Base-by-base conservation (phyloP, 2,329 filamentous ascomycete genomes). In the Cladosporium sp. region DNA sequence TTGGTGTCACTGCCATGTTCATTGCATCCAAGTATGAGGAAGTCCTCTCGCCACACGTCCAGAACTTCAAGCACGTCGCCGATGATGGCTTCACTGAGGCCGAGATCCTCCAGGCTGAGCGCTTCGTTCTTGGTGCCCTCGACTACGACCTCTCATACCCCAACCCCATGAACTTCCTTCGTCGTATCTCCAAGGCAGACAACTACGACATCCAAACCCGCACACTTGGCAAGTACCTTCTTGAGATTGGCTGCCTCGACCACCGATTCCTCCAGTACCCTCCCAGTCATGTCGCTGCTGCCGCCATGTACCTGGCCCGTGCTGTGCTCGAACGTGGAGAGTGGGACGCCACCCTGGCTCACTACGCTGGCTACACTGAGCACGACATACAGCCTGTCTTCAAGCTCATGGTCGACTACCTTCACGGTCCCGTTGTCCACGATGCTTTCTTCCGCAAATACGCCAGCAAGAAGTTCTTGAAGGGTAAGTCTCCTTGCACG, bases 361-460 rank as follows among this genome's bases (percentile, higher is more conserved):
- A 95, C 77, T 99, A 97, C 71, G 86, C 94, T 54, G 94, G 94
- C 57, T 99, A 97, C 75, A 88, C 83, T 2, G 93, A 97, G 74
- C 86, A 93, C 47, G 90, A 99, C 75, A 91, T 99, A 65, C 84
- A 93, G 73, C 93, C 93, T 10, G 90, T 97, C 39, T 90, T 96
- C 70, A 83, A 88, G 67, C 82, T 97, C 60, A 97, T 99, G 92
- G 86, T 99, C 61, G 92, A 99, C 74, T 99, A 99, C 73, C 87
- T 99, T 37, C 89, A 89, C 59, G 86, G 90, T 12, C 94, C 93
- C 24, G 89, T 97, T 55, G 84, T 87, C 42, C 94, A 99, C 70
- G 93, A 97, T 73, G 95, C 94, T 36, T 97, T 99, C 81, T 97
- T 97, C 83, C 96, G 96, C 84, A 99, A 99, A 77, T 99, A 99